Conservation (phyloP, 2,329 filamentous ascomycete species). For the Colletotrichum paranaense region DNA sequence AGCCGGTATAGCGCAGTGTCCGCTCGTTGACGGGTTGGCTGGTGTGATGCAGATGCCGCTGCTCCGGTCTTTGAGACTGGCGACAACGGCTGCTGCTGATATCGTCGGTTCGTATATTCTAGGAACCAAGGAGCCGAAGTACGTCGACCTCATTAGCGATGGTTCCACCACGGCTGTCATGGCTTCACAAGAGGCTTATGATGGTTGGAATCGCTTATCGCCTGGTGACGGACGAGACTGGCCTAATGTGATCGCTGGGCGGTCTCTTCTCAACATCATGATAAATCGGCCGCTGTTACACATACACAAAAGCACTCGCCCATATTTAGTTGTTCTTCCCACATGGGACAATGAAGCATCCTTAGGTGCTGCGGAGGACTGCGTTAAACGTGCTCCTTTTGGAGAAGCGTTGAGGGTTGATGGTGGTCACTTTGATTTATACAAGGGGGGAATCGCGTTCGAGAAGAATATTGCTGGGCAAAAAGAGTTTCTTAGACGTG, state of each 20-base stretch:
- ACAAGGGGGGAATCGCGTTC: constrained; percentile 14
- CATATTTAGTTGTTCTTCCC: constrained; percentile 18
- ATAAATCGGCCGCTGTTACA: constrained; percentile 12
- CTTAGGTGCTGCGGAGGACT: constrained; percentile 15
- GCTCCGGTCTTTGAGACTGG: constrained; percentile 6
- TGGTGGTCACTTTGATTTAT: constrained; percentile 19
- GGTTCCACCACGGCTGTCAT: constrained; percentile 20
- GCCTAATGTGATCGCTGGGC: constrained; percentile 22
- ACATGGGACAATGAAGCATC: constrained; percentile 30
- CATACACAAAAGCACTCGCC: constrained; percentile 14
- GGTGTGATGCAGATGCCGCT: constrained; percentile 20
- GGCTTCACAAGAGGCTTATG: constrained; percentile 15
- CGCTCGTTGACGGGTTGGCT: constrained; percentile 15
- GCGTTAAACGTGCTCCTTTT: constrained; percentile 19
- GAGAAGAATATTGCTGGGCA: constrained; percentile 22
- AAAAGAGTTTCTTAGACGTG: constrained; percentile 12
- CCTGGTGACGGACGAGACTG: neutral
- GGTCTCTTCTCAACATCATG: constrained; percentile 23
- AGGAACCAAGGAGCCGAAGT: constrained; percentile 6
- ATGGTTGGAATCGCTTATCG: constrained; percentile 16
- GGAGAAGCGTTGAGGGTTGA: constrained; percentile 21
- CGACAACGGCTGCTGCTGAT: constrained; percentile 8
- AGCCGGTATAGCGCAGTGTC: constrained; percentile 28
- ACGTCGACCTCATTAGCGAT: constrained; percentile 22
- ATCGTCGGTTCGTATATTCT: neutral